Base-by-base conservation (phyloP, 2,329 filamentous ascomycete species). In the Talaromyces verruculosus region DNA sequence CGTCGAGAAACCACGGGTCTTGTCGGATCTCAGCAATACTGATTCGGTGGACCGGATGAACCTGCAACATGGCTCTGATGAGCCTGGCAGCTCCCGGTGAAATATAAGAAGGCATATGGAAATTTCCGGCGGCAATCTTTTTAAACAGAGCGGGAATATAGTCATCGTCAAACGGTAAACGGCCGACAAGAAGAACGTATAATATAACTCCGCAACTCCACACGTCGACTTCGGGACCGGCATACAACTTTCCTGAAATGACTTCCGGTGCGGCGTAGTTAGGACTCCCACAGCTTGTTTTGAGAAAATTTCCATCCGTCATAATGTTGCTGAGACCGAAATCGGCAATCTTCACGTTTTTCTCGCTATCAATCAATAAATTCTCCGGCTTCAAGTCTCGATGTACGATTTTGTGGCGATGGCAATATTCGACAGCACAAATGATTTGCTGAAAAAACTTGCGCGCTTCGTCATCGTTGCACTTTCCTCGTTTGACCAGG, bases 391-490 rank as follows among this genome's bases (percentile, higher is more conserved):
- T 99, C 68, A 99, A 82, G 78, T 99, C 95, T 77, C 95, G 90
- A 79, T 99, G 95, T 47, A 98, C 95, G 74, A 99, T 98, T 82
- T 98, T 98, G 83, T 99, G 95, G 68, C 95, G 88, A 80, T 99
- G 95, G 76, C 95, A 99, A 81, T 99, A 99, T 78, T 99, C 95
- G 72, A 99, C 95, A 51, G 95, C 95, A 78, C 95, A 97, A 63
- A 99, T 91, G 81, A 99, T 99, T 80, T 99, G 95, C 80, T 99
- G 95, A 80, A 99, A 99, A 83, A 99, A 97, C 71, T 94, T 92
- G 65, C 95, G 89, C n/a, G 95, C 95, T 77, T 96, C 91, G 67
- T 89, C 86, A 79, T 99, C 95, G 71, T 90, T 88, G 85, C 98
- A 92, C 75, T 91, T 89, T 64, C 95, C 95, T 76, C 97, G 89